Evolutionary conservation across 2,329 filamentous ascomycete species (phyloP), one percentile per base, ranked within the genome.

Genomic region (Pseudovirgaria hyperparasitica): DNA sequence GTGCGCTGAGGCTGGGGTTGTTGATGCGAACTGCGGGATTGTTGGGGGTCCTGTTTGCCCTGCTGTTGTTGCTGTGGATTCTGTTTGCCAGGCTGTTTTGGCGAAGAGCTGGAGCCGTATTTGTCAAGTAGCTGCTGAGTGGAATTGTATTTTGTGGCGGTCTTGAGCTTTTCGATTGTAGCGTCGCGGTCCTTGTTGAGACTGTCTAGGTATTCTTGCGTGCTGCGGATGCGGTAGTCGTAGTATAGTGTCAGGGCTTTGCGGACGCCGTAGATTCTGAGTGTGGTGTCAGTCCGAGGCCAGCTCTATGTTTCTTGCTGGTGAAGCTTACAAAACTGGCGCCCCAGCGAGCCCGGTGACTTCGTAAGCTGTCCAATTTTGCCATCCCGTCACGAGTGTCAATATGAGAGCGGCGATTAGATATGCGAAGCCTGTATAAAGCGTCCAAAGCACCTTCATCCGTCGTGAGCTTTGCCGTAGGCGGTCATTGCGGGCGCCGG

Each of bases 121-220:
- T 96, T 98, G 45, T 96, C 82, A 8, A 98, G 70, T 33, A 98
- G 58, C 49, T 94, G 75, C 45, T 92, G 73, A 2, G 90, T 98
- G 17, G 86, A 90, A 55, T 96, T 82, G 59, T 94, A 98, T 53
- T 82, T 93, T 18, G 90, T 98, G 15, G 86, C 86, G 32, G 79
- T 76, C 57, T 98, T 98, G 36, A 98, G 72, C 56, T 86, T 86
- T 50, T 92, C 79, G 38, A 98, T 96, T 2, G 86, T 93, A 42
- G 74, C 74, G 32, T 81, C 73, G 28, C 87, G 75, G 53, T 94
- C 81, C 28, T 73, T 71, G 43, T 86, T 74, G 19, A 86, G 68
- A 12, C 70, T 70, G 41, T 87, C 78, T 16, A 96, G 65, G 21
- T 77, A 69, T 20, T 64, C 54, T 39, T 78, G 71, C 8, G 81